Conservation (phyloP, 345 rosid species). For the Brassica nigra region DNA sequence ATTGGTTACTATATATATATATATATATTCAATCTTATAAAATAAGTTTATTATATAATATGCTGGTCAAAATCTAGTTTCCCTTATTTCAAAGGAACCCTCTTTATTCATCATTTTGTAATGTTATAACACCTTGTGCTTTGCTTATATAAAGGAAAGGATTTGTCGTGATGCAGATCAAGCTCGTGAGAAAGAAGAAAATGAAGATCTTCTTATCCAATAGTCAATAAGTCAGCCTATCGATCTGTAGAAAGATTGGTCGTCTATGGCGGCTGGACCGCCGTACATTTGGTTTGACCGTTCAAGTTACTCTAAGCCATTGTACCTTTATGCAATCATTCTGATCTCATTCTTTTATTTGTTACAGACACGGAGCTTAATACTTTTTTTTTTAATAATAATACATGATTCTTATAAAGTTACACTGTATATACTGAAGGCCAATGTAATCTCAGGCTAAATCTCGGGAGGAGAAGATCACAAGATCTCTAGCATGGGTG, state of each 20-base stretch:
- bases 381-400: no score
- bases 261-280: not conserved
- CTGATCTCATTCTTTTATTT: not conserved
- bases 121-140: not conserved
- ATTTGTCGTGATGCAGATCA: not conserved
- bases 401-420: not conserved
- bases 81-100: no score
- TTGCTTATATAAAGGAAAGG: constrained; percentile 22
- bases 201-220: not conserved
- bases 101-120: no score
- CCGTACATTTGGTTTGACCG: not conserved
- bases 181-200: not conserved
- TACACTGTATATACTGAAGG: not conserved
- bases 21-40: no score
- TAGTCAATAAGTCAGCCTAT: not conserved
- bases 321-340: constrained; percentile 19
- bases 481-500: constrained; percentile 9
- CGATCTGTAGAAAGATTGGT: not conserved
- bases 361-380: not conserved
- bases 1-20: no score
- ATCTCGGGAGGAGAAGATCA: constrained; percentile 17
- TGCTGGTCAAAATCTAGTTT: no score
- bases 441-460: constrained; percentile 9
- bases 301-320: not conserved
- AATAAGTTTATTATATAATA: no score